Base-by-base conservation (phyloP, 148 eudicot genomes). In the Nyssa sinensis region DNA sequence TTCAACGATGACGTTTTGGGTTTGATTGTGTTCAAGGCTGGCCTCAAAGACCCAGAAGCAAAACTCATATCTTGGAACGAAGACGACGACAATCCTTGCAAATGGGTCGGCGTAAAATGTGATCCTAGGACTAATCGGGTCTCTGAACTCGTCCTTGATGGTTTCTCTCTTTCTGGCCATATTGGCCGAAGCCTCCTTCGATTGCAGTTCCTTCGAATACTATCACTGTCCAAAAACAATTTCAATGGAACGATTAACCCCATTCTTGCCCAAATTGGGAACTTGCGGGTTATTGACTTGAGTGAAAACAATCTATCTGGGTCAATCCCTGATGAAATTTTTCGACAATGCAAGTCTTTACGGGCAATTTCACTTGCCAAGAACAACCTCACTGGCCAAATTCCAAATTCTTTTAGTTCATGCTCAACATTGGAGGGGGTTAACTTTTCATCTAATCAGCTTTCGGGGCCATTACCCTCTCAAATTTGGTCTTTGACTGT, bases 1-100 rank as follows among this genome's bases (percentile, higher is more conserved):
- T 84, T 90, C n/a, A 91, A 91, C 79, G 97, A 94, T 72, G 98
- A 94, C 77, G 90, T 94, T 76, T 80, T 94, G 64, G 97, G 94
- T 74, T 64, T 94, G 60, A 87, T 88, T 8, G 94, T 88, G 3
- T 90, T 94, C 77, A 91, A 90, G 59, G 88, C 97, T 13, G 90
- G 84, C 49, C 78, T 94, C 3, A 28, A 34, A 12, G 98, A 94
- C 87, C 98, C 98, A 41, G 62, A 77, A 35, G 78, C 86, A 28
- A 86, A 79, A 66, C 81, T 94, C 59, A 27, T 73, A 2, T 85
- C 98, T 35, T 94, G 98, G 98, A 89, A 77, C 63, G 97, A 94
- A 31, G 89, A 85, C 69, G 97, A 88, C 59, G 82, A 81, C 62
- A 77, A 35, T 31, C 85, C 93, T 34, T 94, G 98, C 79, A 87